Percentiles rank a stretch among this genome's conserved stretches.
Conservation (phyloP, 331 rosid species). For the Ulmus americana region DNA sequence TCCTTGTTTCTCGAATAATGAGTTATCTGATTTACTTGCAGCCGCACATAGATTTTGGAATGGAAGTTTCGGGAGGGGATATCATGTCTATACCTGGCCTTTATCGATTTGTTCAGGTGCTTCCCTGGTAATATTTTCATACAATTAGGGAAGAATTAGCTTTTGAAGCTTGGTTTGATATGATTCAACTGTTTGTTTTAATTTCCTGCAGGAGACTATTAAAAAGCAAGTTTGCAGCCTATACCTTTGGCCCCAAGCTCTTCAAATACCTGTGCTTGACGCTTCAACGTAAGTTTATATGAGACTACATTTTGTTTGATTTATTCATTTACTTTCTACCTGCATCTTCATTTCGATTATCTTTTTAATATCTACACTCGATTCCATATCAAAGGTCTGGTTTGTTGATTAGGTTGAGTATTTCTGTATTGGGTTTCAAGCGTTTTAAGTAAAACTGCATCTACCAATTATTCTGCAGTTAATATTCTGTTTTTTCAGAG, state of each 20-base stretch:
- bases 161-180: slow-evolving; percentile 9
- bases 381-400: background rate
- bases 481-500: slow-evolving; percentile 28
- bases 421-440: no score
- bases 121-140: slow-evolving; percentile 30
- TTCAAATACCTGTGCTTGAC: slow-evolving; percentile 75
- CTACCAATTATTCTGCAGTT: no score
- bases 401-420: background rate
- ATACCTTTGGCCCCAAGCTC: slow-evolving; percentile 82
- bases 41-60: slow-evolving; percentile 91
- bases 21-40: slow-evolving; percentile 30
- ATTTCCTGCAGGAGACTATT: slow-evolving; percentile 53
- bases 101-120: slow-evolving; percentile 83
- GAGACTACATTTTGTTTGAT: slow-evolving; percentile 6
- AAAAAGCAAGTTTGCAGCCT: slow-evolving; percentile 67
- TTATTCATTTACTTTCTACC: slow-evolving; percentile 7
- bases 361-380: background rate
- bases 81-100: slow-evolving; percentile 88
- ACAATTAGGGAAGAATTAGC: slow-evolving; percentile 2
- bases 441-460: no score
- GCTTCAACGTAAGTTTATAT: slow-evolving; percentile 52
- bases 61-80: slow-evolving; percentile 79
- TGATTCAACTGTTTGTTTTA: slow-evolving; percentile 7
- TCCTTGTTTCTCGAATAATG: slow-evolving; percentile 12
- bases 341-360: background rate